Conservation (phyloP, 2,329 filamentous ascomycete species). For the Fusarium longipes region DNA sequence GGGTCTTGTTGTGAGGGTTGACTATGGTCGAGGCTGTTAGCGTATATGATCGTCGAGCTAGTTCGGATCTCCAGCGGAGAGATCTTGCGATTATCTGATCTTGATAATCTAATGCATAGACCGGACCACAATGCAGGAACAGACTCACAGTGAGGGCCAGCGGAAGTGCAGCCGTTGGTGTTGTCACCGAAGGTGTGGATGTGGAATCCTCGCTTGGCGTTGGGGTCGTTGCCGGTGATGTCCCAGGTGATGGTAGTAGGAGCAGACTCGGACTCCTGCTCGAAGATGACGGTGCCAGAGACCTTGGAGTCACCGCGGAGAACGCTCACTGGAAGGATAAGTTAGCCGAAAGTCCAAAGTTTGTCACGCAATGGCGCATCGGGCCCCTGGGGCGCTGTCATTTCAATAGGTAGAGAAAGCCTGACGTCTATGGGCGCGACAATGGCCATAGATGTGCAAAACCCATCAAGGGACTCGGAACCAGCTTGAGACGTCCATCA, state of each 20-base stretch:
- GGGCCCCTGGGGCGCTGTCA: neutral
- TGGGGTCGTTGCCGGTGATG: slow-evolving; percentile 91
- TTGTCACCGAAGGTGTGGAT: slow-evolving; percentile 99
- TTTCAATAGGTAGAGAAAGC: neutral
- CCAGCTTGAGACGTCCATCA: slow-evolving; percentile 14
- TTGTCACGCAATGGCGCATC: neutral
- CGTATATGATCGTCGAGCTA: neutral
- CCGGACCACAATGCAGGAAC: neutral
- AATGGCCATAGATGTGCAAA: slow-evolving; percentile 6
- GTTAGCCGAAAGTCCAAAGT: slow-evolving; percentile 37
- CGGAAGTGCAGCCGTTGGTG: slow-evolving; percentile 99
- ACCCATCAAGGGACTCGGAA: slow-evolving; percentile 51
- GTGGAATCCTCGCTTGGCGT: slow-evolving; percentile 97
- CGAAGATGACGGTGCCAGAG: slow-evolving; percentile 92
- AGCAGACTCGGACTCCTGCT: slow-evolving; percentile 84
- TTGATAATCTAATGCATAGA: neutral
- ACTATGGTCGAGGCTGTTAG: slow-evolving; percentile 64
- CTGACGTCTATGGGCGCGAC: slow-evolving; percentile 9
- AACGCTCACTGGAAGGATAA: slow-evolving; percentile 78
- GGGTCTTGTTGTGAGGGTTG: slow-evolving; percentile 93
- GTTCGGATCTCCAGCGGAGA: neutral
- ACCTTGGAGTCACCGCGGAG: slow-evolving; percentile 98
- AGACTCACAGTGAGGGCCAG: slow-evolving; percentile 92
- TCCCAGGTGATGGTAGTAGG: slow-evolving; percentile 92
- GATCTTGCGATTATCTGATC: neutral